phyloP scores from a whole-genome alignment of 1,284 basidiomycete genomes.

The Inonotus hispidus region DNA sequence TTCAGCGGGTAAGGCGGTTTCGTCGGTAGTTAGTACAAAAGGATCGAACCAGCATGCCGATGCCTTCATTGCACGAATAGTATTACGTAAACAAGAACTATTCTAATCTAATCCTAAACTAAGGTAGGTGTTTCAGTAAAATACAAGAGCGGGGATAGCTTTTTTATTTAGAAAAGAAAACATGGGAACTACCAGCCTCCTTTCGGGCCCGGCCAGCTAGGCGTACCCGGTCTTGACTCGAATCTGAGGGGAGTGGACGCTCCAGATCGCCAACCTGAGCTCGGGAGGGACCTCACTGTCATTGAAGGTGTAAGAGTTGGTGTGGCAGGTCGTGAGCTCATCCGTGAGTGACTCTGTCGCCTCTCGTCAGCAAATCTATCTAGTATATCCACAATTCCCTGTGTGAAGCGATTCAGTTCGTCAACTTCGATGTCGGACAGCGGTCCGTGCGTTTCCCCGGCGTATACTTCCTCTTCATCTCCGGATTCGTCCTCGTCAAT shows the following conservation, averaged over 20 bases:
- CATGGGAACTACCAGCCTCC: background rate
- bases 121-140: background rate
- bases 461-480: constrained; percentile 20
- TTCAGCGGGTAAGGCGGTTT: background rate
- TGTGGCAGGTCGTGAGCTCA: constrained; percentile 60
- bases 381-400: constrained; percentile 68
- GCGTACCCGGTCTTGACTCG: constrained; percentile 60
- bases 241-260: constrained; percentile 49
- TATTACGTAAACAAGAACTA: background rate
- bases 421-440: constrained; percentile 62
- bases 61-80: too few species aligned
- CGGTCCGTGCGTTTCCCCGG: constrained; percentile 35
- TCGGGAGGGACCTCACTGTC: constrained; percentile 31
- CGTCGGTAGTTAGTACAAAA: background rate
- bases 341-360: constrained; percentile 45
- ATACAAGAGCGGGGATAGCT: background rate
- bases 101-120: background rate
- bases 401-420: constrained; percentile 71
- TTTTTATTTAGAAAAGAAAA: background rate
- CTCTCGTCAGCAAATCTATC: constrained; percentile 62
- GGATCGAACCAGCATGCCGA: too few species aligned
- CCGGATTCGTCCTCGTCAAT: constrained; percentile 53
- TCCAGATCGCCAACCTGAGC: constrained; percentile 40
- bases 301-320: constrained; percentile 46
- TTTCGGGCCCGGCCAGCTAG: constrained; percentile 41